Evolutionary conservation across 495 filamentous ascomycete species (phyloP).

Genomic region (Daldinia childiae): DNA sequence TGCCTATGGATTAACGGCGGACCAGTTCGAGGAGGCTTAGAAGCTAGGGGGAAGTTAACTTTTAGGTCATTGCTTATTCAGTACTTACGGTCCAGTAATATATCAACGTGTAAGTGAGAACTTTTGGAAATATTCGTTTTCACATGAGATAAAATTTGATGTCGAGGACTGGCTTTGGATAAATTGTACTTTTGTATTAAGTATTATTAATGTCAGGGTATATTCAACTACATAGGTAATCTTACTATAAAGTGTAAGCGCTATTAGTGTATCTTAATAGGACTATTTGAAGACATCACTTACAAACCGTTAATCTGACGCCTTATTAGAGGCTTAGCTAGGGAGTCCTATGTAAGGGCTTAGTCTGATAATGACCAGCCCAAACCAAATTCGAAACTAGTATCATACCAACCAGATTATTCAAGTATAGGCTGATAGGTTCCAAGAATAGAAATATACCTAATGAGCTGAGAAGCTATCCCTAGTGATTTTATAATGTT

Average conservation of each 20-base stretch:
- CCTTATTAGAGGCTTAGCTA: background rate
- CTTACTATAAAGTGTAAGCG: background rate
- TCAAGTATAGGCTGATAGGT: background rate
- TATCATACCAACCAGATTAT: background rate
- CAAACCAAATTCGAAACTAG: background rate
- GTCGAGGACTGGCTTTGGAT: background rate
- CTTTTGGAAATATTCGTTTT: background rate
- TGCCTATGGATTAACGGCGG: background rate
- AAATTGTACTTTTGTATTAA: background rate
- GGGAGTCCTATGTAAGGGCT: background rate
- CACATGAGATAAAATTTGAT: background rate
- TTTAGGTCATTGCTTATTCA: no score
- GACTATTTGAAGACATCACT: background rate
- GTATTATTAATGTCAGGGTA: background rate
- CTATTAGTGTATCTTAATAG: background rate
- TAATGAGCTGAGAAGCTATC: background rate
- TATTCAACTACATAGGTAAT: background rate
- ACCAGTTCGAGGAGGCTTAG: background rate
- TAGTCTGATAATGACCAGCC: background rate
- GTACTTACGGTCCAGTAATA: no score
- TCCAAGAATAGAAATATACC: background rate
- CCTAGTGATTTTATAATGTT: background rate
- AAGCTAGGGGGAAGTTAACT: background rate
- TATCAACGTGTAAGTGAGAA: background rate
- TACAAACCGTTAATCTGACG: background rate